Conservation (phyloP, 2,329 filamentous ascomycete genomes). For the Colletotrichum limetticola region DNA sequence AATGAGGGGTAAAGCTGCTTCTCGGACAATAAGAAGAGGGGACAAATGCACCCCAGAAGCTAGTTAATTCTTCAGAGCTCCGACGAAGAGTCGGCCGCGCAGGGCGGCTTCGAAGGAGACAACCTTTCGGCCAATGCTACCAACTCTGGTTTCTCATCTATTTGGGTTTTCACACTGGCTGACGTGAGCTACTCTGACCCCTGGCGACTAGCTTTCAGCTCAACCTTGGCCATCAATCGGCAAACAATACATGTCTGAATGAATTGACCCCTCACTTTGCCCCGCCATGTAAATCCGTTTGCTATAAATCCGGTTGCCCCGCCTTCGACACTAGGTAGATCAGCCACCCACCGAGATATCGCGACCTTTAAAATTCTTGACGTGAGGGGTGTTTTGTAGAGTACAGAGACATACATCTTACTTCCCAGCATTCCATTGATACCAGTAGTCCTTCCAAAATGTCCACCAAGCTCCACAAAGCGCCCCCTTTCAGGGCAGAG, state of each 20-base stretch:
- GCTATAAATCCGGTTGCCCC: slow-evolving; percentile 22
- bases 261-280: slow-evolving; percentile 25
- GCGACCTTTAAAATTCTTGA: not conserved
- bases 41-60: slow-evolving; percentile 24
- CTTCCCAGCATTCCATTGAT: too few relatives aligned
- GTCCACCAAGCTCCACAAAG: slow-evolving; percentile 27
- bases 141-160: not conserved
- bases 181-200: slow-evolving; percentile 8
- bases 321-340: not conserved
- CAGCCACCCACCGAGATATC: slow-evolving; percentile 1
- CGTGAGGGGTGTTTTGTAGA: not conserved
- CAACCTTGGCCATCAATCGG: slow-evolving; percentile 17
- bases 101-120: not conserved
- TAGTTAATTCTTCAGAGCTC: not conserved
- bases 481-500: slow-evolving; percentile 77
- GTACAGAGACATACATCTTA: too few relatives aligned
- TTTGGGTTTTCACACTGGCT: not conserved
- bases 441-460: not conserved
- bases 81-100: not conserved
- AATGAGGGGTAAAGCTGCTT: not conserved
- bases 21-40: slow-evolving; percentile 6
- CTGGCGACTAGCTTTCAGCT: not conserved
- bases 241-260: not conserved
- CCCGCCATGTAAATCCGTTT: slow-evolving; percentile 28
- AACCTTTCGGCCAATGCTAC: not conserved